Evolutionary conservation across 2,329 filamentous ascomycete genomes (phyloP).

Genomic region (Alternaria rosae): DNA sequence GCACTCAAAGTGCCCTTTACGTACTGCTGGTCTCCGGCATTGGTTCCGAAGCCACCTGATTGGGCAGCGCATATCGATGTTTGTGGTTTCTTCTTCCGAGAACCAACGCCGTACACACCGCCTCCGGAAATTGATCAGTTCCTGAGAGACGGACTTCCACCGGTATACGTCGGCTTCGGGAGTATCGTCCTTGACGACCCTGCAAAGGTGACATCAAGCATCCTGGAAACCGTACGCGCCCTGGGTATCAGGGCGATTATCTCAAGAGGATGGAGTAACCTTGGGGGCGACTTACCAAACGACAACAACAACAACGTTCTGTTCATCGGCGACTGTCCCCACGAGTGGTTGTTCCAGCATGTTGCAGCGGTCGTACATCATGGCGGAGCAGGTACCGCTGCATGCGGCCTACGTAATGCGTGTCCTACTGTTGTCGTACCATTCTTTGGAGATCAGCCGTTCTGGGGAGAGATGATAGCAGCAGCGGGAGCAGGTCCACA

Average conservation of each 20-base stretch:
- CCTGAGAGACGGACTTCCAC: conserved; percentile 57
- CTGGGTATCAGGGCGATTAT: conserved; percentile 61
- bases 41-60: conserved; percentile 29
- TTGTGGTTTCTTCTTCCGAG: conserved; percentile 59
- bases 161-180: conserved; percentile 65
- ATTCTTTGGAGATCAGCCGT: conserved; percentile 64
- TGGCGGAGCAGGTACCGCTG: conserved; percentile 85
- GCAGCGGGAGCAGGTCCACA: conserved; percentile 38
- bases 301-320: conserved; percentile 50
- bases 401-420: conserved; percentile 77
- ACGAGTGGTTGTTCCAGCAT: conserved; percentile 84
- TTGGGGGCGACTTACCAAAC: conserved; percentile 13
- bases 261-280: conserved; percentile 17
- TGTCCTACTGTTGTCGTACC: conserved; percentile 81
- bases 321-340: conserved; percentile 74
- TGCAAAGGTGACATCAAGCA: conserved; percentile 51
- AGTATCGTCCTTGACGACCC: conserved; percentile 64
- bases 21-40: conserved; percentile 56
- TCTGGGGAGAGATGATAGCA: conserved; percentile 45
- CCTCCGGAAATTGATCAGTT: conserved; percentile 53
- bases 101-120: conserved; percentile 50
- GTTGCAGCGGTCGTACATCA: conserved; percentile 84
- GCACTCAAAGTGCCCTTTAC: conserved; percentile 53
- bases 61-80: conserved; percentile 28
- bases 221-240: conserved; percentile 64